phyloP scores from a whole-genome alignment of 2,329 filamentous ascomycete genomes.

The Cercospora zeina region DNA sequence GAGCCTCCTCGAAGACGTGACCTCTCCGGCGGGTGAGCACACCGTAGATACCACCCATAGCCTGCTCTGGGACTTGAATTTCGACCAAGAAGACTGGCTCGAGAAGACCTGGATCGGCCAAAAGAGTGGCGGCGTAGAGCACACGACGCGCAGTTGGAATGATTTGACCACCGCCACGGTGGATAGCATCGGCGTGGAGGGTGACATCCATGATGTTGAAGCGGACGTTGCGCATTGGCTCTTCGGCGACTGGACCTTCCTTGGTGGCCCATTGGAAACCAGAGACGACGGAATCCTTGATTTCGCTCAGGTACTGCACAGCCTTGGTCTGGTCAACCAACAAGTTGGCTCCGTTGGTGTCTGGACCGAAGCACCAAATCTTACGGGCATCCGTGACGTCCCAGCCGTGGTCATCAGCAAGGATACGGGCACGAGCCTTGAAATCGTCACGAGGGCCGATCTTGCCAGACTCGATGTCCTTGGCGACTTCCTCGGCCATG shows the following conservation, averaged over 20 bases:
- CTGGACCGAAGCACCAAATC: conserved; percentile 99
- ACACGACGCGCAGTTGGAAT: conserved; percentile 98
- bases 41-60: conserved; percentile 99
- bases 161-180: conserved; percentile 98
- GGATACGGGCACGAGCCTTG: conserved; percentile 93
- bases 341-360: conserved; percentile 97
- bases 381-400: conserved; percentile 99
- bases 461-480: conserved; percentile 88
- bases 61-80: conserved; percentile 96
- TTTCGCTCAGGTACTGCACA: conserved; percentile 99
- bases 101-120: conserved; percentile 86
- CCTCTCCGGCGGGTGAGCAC: conserved; percentile 96
- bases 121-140: conserved; percentile 86
- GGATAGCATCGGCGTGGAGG: conserved; percentile 98
- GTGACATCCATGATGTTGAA: conserved; percentile 99
- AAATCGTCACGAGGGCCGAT: conserved; percentile 95
- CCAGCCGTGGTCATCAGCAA: conserved; percentile 97
- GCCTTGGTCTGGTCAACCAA: conserved; percentile 99
- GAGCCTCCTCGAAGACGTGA: conserved; percentile 98
- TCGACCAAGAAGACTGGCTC: conserved; percentile 99
- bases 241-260: conserved; percentile 96
- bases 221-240: conserved; percentile 94
- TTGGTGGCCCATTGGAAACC: conserved; percentile 99
- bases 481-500: conserved; percentile 85
- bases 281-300: conserved; percentile 99